phyloP scores from a whole-genome alignment of 306 rosid species.

The Bauhinia variegata region DNA sequence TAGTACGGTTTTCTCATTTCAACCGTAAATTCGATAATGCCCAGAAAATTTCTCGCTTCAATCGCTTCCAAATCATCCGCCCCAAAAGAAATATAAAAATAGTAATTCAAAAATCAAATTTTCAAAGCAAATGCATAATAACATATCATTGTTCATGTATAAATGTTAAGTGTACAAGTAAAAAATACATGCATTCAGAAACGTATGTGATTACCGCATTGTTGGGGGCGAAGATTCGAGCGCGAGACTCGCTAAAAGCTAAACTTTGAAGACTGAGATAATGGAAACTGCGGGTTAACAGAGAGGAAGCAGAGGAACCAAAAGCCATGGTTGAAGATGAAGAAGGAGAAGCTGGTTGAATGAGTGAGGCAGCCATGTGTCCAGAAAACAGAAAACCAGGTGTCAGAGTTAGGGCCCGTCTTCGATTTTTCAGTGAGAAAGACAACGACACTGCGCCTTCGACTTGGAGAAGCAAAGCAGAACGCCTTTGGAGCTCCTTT shows the following conservation, averaged over 20 bases:
- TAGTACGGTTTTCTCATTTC: too few species aligned
- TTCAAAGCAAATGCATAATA: not conserved
- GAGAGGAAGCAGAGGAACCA: slow-evolving; percentile 48
- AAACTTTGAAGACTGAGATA: slow-evolving; percentile 26
- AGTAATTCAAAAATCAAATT: not conserved
- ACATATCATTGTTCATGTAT: not conserved
- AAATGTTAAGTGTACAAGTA: not conserved
- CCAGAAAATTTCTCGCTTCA: not conserved
- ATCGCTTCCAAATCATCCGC: not conserved
- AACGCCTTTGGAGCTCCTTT: slow-evolving; percentile 29
- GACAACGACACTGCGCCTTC: not conserved
- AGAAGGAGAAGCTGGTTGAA: slow-evolving; percentile 45
- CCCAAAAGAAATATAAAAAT: not conserved
- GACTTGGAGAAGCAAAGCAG: not conserved
- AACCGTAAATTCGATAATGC: not conserved
- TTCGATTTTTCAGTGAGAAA: not conserved
- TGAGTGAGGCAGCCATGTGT: slow-evolving; percentile 70
- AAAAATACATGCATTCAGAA: not conserved
- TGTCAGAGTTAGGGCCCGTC: slow-evolving; percentile 38
- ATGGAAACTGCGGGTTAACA: slow-evolving; percentile 36
- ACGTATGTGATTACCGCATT: slow-evolving; percentile 43
- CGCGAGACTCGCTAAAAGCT: slow-evolving; percentile 37
- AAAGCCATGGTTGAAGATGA: slow-evolving; percentile 38
- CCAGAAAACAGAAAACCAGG: not conserved
- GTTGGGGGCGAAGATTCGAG: slow-evolving; percentile 35